Evolutionary conservation across 768 basidiomycete genomes (phyloP), one percentile per base, ranked within the genome.

Genomic region (Pleurotus pulmonarius): DNA sequence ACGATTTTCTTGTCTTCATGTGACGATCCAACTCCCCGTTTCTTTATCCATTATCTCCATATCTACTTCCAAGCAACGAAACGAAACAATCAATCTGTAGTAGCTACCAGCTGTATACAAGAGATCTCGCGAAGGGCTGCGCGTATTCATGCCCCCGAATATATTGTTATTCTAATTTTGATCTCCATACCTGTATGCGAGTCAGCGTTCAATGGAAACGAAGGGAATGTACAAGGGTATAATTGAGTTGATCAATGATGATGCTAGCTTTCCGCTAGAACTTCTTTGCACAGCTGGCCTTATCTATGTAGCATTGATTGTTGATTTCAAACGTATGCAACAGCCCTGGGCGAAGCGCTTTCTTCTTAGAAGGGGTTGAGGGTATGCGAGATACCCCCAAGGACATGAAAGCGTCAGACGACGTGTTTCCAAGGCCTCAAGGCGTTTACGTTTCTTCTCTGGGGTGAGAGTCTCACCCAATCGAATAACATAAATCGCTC

Each of bases 81-180:
- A 49, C 48, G 39, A 53, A 40, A 18, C 18, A 18, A 40, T 8
- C 51, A 40, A 53, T 41, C 20, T 53, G 51, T 53, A 53, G 51
- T 53, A 53, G 39, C 51, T 39, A 53, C 39, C 16, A n/a, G 51
- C 51, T 53, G 51, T 53, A 53, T 53, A 53, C 51, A 53, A 53
- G 51, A 39, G 37, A 29, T 22, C 29, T 41, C 51, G 51, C 51
- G 51, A 53, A 53, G 51, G 51, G 51, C 34, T 40, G 38, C 51
- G 51, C 51, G 51, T 53, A 41, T 24, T 53, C 51, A 41, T 41
- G 51, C 51, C 51, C 51, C 51, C 37, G 39, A 53, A 53, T 53
- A 53, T 53, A 53, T 53, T 43, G 41, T 53, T 53, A 20, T 34
- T 39, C 16, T 53, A 40, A 53, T 53, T 53, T 49, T 29, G 20